Evolutionary conservation across 2,329 filamentous ascomycete species (phyloP), one percentile per base, ranked within the genome.

Genomic region (Ophiostoma ulmi): DNA sequence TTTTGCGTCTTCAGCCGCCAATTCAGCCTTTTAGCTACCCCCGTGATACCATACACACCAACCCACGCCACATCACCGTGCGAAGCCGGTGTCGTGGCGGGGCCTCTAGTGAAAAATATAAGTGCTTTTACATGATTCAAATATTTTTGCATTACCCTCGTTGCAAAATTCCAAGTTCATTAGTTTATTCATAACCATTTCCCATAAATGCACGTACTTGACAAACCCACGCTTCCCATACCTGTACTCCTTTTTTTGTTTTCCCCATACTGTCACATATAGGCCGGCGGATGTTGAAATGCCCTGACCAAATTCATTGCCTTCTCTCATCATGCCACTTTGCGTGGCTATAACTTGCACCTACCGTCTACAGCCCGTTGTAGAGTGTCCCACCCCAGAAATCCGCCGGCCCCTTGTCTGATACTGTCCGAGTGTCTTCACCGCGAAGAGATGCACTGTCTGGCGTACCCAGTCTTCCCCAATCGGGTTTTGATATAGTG

Each of bases 381-480:
- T 65, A 65, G 20, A 65, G 63, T 65, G 63, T 10, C 5, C 63
- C 65, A 3, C 65, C 26, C 65, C 65, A 67, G 11, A 31, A 67
- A 8, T 67, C 65, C 26, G 39, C 35, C 39, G 38, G n/a, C 5
- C 65, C 65, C 36, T 48, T 67, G 10, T 67, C 65, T 26, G 65
- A 41, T 31, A 48, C 20, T 44, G 39, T 26, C 11, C 38, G 10
- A 6, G 22, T 39, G 14, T 67, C 65, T 11, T 67, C 65, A 35
- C 38, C 17, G 26, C 65, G 65, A 48, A 67, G 39, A 17, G 65
- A 67, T 31, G 65, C 22, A 31, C 11, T 44, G 39, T 67, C 65
- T 11, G 65, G 65, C 6, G 65, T 67, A 39, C 65, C 14, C n/a
- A 67, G 22, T n/a, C 65, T 67, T 14, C 22, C 65, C 65, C 65